Evolutionary conservation across 2,329 filamentous ascomycete species (phyloP).

Genomic region (Aspergillus sclerotialis): DNA sequence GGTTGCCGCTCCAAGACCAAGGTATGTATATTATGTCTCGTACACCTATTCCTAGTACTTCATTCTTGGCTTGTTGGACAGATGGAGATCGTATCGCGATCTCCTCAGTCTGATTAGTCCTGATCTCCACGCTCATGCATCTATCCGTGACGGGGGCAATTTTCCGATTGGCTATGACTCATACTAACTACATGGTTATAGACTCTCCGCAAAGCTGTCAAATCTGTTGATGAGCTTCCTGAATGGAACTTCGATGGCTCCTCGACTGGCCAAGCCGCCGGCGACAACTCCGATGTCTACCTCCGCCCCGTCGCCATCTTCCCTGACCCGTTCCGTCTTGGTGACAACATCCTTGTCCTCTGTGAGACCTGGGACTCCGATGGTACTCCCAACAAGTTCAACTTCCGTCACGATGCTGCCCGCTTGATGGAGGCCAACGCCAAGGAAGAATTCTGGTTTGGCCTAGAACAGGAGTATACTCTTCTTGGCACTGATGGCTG

Average conservation of each 20-base stretch:
- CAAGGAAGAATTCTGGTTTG: conserved; percentile 87
- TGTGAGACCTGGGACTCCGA: conserved; percentile 92
- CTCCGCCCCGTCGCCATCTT: conserved; percentile 83
- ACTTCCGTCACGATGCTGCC: conserved; percentile 87
- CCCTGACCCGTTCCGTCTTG: conserved; percentile 83
- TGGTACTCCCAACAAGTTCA: conserved; percentile 95
- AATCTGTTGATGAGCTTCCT: conserved; percentile 57
- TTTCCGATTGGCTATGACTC: too few species aligned
- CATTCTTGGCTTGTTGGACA: conserved; percentile 4
- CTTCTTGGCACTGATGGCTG: conserved; percentile 78
- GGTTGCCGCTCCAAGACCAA: conserved; percentile 90
- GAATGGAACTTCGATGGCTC: conserved; percentile 85
- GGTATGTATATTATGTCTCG: conserved; percentile 59
- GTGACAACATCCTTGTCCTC: conserved; percentile 89
- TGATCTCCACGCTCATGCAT: conserved; percentile 11
- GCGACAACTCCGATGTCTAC: conserved; percentile 96
- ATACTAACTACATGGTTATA: conserved; percentile 23
- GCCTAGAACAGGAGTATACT: conserved; percentile 96
- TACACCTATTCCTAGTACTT: conserved; percentile 1
- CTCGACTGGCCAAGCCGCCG: conserved; percentile 84
- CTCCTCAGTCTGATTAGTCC: not conserved
- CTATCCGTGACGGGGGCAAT: conserved; percentile 20
- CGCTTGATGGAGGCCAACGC: conserved; percentile 85
- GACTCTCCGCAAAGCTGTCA: conserved; percentile 57
- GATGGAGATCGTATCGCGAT: conserved; percentile 5